phyloP scores from a whole-genome alignment of 2,329 filamentous ascomycete genomes.

The Cercospora sojina region DNA sequence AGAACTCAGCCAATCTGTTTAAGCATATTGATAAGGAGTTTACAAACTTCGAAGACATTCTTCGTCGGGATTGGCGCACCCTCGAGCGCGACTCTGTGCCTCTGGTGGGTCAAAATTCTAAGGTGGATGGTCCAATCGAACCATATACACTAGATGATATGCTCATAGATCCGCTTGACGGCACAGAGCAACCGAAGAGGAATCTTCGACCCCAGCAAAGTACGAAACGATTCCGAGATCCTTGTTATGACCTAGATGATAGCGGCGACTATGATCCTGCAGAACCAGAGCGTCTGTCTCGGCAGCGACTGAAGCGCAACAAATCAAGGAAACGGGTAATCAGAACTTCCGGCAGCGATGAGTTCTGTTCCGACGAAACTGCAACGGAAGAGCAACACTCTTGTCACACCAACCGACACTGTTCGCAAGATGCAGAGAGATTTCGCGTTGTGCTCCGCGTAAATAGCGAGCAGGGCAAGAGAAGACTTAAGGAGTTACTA shows the following conservation, averaged over 20 bases:
- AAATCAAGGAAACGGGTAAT: background rate
- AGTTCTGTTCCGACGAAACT: background rate
- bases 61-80: background rate
- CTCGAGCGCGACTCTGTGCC: background rate
- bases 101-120: background rate
- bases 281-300: background rate
- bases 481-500: background rate
- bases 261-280: constrained; percentile 4
- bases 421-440: background rate
- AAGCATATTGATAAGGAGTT: background rate
- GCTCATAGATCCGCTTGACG: background rate
- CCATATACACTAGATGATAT: background rate
- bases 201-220: constrained; percentile 2
- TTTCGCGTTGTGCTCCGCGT: background rate
- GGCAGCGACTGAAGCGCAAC: constrained; percentile 2
- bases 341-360: background rate
- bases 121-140: background rate
- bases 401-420: background rate
- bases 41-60: background rate
- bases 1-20: background rate
- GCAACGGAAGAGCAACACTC: background rate
- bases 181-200: background rate
- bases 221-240: background rate
- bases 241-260: background rate
- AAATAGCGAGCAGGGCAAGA: background rate